A percentile compares a stretch with the other conserved stretches of the same genome.
These are phyloP conservation scores for Onygenales sp. DNA, from an alignment of 2,329 filamentous ascomycete genomes.

Conservation along the genomic window DNA sequence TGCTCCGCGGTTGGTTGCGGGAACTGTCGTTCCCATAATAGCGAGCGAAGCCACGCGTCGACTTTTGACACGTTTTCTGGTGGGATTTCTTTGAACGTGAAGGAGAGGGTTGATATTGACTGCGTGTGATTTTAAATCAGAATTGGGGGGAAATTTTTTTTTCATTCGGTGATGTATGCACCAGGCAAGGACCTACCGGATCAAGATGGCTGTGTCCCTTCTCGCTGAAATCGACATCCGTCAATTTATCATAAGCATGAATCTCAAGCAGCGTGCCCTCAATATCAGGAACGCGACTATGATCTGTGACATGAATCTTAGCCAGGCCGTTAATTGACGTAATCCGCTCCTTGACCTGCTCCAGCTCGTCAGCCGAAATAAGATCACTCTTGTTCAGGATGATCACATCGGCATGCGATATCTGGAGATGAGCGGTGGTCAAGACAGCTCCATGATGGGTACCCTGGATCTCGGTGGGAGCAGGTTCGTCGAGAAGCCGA, in stretches of 20 bases:
- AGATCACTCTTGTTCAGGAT: constrained; percentile 91
- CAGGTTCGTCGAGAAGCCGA: constrained; percentile 63
- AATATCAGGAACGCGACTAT: constrained; percentile 68
- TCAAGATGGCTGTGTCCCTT: constrained; percentile 90
- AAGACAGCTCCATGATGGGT: constrained; percentile 55
- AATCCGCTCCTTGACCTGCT: constrained; percentile 61
- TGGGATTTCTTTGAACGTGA: constrained; percentile 55
- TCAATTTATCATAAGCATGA: constrained; percentile 82
- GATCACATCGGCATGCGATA: constrained; percentile 91
- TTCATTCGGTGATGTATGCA: not conserved
- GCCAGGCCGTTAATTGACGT: constrained; percentile 83
- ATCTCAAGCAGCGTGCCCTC: constrained; percentile 83
- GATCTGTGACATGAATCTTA: constrained; percentile 70
- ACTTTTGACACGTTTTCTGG: constrained; percentile 51
- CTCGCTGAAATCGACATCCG: constrained; percentile 57
- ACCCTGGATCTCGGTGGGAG: constrained; percentile 26
- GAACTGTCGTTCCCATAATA: constrained; percentile 64
- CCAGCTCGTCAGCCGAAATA: constrained; percentile 60
- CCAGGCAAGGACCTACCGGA: constrained; percentile 46
- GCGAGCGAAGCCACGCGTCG: constrained; percentile 70
- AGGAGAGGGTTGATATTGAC: constrained; percentile 75
- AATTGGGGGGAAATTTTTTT: not conserved
- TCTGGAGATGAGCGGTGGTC: constrained; percentile 90
- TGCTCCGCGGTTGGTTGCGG: not conserved
- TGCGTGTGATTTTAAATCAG: constrained; percentile 25